Evolutionary conservation across 108 stramenopile species (phyloP).

Genomic region (Mediolabrus comicus): DNA sequence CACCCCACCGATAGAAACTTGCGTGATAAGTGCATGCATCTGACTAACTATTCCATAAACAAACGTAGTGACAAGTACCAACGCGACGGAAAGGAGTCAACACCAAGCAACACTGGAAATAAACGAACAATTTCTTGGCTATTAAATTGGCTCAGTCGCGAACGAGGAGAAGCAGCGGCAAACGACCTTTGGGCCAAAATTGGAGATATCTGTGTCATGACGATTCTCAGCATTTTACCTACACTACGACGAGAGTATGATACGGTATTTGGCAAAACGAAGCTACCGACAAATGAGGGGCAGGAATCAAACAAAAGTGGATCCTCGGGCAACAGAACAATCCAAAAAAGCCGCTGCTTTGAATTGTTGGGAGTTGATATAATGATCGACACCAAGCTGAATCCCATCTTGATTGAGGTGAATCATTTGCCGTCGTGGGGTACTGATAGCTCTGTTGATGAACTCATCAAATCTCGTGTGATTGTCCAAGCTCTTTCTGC

Average conservation of each 20-base stretch:
- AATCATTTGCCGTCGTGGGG: slow-evolving; percentile 67
- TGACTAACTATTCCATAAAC: slow-evolving; percentile 88
- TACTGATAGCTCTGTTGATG: slow-evolving; percentile 48
- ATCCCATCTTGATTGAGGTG: slow-evolving; percentile 88
- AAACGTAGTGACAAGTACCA: slow-evolving; percentile 46
- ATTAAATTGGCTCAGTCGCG: slow-evolving; percentile 48
- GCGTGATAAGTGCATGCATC: slow-evolving; percentile 75
- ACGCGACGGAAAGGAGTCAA: slow-evolving; percentile 19
- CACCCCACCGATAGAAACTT: slow-evolving; percentile 61
- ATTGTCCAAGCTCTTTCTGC: slow-evolving; percentile 44
- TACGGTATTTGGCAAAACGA: slow-evolving; percentile 26
- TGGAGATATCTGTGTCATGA: slow-evolving; percentile 66
- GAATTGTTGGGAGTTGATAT: slow-evolving; percentile 88
- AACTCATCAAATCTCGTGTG: slow-evolving; percentile 48
- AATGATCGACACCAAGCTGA: slow-evolving; percentile 77
- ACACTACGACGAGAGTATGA: slow-evolving; percentile 62
- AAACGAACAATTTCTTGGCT: slow-evolving; percentile 80
- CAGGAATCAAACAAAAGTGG: background rate
- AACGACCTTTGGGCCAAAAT: slow-evolving; percentile 63
- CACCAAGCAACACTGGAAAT: slow-evolving; percentile 40
- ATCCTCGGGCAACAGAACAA: background rate
- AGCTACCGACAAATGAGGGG: background rate
- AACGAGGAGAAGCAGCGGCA: slow-evolving; percentile 46
- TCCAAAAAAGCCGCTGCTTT: slow-evolving; percentile 49
- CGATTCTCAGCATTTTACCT: slow-evolving; percentile 64